Evolutionary conservation across 2,329 filamentous ascomycete genomes (phyloP).

Genomic region (Colletotrichum magnum): DNA sequence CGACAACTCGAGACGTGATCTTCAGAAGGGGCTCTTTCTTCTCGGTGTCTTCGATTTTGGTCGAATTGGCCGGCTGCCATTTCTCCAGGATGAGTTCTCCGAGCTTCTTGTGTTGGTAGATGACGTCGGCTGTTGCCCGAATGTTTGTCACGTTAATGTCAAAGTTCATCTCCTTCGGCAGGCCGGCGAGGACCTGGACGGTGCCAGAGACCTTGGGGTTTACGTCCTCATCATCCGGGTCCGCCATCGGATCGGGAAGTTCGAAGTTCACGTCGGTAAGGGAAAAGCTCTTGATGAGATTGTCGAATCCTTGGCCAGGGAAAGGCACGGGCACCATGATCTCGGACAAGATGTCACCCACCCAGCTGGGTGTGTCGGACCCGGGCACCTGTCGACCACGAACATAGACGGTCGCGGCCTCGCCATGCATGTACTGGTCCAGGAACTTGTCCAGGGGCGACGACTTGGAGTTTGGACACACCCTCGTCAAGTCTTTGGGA

Average conservation of each 20-base stretch:
- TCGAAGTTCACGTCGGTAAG: constrained; percentile 88
- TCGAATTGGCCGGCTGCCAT: constrained; percentile 90
- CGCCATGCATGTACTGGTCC: constrained; percentile 84
- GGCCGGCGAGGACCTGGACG: constrained; percentile 81
- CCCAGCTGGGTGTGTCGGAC: constrained; percentile 83
- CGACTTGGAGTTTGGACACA: constrained; percentile 81
- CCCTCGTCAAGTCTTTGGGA: constrained; percentile 78
- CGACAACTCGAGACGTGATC: constrained; percentile 81
- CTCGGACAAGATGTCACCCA: constrained; percentile 83
- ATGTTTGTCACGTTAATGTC: constrained; percentile 83
- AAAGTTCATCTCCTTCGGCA: constrained; percentile 91
- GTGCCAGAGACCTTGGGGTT: constrained; percentile 87
- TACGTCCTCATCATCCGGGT: constrained; percentile 78
- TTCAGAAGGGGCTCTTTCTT: constrained; percentile 74
- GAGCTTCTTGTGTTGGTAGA: constrained; percentile 82
- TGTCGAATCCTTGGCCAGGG: constrained; percentile 84
- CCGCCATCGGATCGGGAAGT: constrained; percentile 84
- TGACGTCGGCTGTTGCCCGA: constrained; percentile 83
- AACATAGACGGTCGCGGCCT: constrained; percentile 84
- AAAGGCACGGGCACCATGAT: constrained; percentile 89
- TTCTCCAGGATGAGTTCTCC: constrained; percentile 83
- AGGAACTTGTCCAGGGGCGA: constrained; percentile 90
- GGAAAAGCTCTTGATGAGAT: constrained; percentile 89
- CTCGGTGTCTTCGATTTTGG: constrained; percentile 70
- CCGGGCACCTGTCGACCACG: constrained; percentile 80